phyloP scores from a whole-genome alignment of 352 stramenopile species.

The Phytophthora nicotianae region DNA sequence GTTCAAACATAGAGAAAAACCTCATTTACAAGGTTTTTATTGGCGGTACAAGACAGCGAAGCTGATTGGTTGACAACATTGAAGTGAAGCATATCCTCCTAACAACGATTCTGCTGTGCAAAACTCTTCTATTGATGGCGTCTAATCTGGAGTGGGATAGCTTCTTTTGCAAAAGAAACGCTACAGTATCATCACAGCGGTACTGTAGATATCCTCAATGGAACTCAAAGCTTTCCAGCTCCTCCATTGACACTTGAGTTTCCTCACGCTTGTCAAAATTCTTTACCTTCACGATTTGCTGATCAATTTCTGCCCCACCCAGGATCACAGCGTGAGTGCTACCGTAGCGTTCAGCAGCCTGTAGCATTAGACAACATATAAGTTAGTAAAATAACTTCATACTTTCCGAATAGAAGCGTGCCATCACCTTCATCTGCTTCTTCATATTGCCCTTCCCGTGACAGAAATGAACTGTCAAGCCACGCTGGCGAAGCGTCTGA shows the following conservation, averaged over 20 bases:
- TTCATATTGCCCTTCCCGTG: constrained; percentile 83
- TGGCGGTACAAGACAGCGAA: too few relatives aligned
- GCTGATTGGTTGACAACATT: too few relatives aligned
- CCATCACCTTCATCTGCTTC: constrained; percentile 87
- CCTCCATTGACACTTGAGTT: constrained; percentile 40
- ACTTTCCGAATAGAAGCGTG: neutral
- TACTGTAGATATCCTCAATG: constrained; percentile 8
- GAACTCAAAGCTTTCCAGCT: constrained; percentile 42
- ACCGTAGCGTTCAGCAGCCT: constrained; percentile 74
- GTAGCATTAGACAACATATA: constrained; percentile 1
- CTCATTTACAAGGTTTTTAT: constrained; percentile 5
- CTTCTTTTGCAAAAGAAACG: too few relatives aligned
- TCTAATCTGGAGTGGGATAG: neutral
- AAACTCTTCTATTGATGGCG: neutral
- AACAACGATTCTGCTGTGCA: too few relatives aligned
- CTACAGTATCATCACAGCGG: too few relatives aligned
- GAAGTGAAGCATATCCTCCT: too few relatives aligned
- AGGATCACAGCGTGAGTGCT: constrained; percentile 79
- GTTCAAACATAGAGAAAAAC: constrained; percentile 13
- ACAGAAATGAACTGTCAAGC: constrained; percentile 82
- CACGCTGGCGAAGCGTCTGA: constrained; percentile 62
- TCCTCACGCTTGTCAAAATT: constrained; percentile 70
- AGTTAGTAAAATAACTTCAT: constrained; percentile 2
- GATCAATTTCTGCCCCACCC: constrained; percentile 69
- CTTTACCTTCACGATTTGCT: constrained; percentile 76